A percentile compares a stretch with the other conserved stretches of the same genome.
Evolutionary conservation across 2,329 filamentous ascomycete species (phyloP).

Genomic region (Ceratocystis alfenasii): DNA sequence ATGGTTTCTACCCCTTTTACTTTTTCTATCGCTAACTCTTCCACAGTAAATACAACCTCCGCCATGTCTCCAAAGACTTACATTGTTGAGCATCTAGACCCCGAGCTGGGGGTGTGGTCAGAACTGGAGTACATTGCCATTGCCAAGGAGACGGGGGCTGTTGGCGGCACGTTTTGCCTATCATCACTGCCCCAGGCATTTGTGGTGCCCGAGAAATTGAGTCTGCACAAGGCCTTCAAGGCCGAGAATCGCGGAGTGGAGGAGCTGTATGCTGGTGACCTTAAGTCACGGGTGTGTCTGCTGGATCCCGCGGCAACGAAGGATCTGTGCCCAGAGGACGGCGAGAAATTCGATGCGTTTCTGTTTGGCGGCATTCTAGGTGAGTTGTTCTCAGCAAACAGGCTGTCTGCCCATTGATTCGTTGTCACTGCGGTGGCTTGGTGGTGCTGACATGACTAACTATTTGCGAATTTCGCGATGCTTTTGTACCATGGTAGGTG

Average conservation of each 20-base stretch:
- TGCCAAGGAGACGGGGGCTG: slow-evolving; percentile 61
- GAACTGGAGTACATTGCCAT: slow-evolving; percentile 85
- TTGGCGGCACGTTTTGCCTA: slow-evolving; percentile 61
- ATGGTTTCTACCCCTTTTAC: too few species aligned
- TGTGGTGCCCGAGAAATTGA: slow-evolving; percentile 48
- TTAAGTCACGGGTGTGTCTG: slow-evolving; percentile 67
- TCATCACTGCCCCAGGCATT: slow-evolving; percentile 65
- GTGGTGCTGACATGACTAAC: slow-evolving; percentile 7
- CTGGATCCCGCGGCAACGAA: slow-evolving; percentile 73
- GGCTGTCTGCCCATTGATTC: background rate
- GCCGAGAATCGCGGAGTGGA: slow-evolving; percentile 72
- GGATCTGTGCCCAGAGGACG: slow-evolving; percentile 76
- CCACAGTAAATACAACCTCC: background rate
- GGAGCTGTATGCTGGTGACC: slow-evolving; percentile 57
- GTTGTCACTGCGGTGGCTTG: background rate
- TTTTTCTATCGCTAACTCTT: background rate
- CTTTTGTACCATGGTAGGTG: slow-evolving; percentile 43
- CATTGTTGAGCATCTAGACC: slow-evolving; percentile 92
- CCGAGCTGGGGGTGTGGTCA: slow-evolving; percentile 88
- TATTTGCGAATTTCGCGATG: background rate
- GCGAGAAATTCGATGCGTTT: slow-evolving; percentile 73
- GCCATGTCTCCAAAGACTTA: slow-evolving; percentile 44
- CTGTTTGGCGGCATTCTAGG: slow-evolving; percentile 93
- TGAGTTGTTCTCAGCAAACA: slow-evolving; percentile 33
- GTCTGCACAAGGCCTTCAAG: slow-evolving; percentile 48